Percentiles rank a stretch among this genome's conserved stretches.
phyloP scores from a whole-genome alignment of 2,329 filamentous ascomycete genomes.

The Fusarium nematophilum region DNA sequence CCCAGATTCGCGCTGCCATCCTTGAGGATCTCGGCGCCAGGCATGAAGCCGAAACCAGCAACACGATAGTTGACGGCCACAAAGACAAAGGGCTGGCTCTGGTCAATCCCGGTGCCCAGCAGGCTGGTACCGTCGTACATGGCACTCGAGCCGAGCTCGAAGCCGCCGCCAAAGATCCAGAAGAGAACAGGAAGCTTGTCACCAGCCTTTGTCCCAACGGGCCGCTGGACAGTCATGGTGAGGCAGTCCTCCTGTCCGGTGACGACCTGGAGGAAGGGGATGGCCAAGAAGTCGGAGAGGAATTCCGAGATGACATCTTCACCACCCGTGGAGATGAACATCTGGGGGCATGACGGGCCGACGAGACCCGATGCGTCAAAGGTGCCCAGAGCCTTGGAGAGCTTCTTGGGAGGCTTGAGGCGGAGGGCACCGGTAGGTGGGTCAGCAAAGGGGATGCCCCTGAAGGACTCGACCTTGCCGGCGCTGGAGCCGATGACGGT shows the following conservation, averaged over 20 bases:
- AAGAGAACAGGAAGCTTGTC: conserved; percentile 74
- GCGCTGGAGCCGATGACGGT: conserved; percentile 64
- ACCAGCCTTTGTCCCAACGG: conserved; percentile 63
- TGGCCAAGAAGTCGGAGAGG: conserved; percentile 62
- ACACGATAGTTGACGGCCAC: conserved; percentile 84
- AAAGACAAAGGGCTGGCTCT: conserved; percentile 71
- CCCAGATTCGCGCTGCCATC: conserved; percentile 79
- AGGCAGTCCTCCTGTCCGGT: conserved; percentile 73
- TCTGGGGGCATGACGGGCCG: conserved; percentile 77
- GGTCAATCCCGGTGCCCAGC: conserved; percentile 56
- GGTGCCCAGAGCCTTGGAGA: conserved; percentile 68
- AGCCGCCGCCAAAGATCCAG: conserved; percentile 78
- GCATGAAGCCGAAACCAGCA: conserved; percentile 79
- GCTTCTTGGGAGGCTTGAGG: conserved; percentile 72
- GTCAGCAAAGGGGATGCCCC: conserved; percentile 80
- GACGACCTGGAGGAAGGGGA: conserved; percentile 67
- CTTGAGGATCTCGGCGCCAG: conserved; percentile 73
- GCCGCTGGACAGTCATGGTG: conserved; percentile 69
- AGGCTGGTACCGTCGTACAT: conserved; percentile 65
- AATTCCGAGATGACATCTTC: conserved; percentile 55
- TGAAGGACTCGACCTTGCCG: conserved; percentile 72
- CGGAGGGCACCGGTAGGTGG: conserved; percentile 74
- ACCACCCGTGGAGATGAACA: conserved; percentile 66
- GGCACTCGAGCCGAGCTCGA: conserved; percentile 63
- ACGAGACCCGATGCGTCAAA: conserved; percentile 66